A percentile compares a stretch with the other conserved stretches of the same genome.
These are phyloP conservation scores for Pseudogymnoascus sp. DNA, from an alignment of 2,329 filamentous ascomycete species.

Conservation along the genomic window DNA sequence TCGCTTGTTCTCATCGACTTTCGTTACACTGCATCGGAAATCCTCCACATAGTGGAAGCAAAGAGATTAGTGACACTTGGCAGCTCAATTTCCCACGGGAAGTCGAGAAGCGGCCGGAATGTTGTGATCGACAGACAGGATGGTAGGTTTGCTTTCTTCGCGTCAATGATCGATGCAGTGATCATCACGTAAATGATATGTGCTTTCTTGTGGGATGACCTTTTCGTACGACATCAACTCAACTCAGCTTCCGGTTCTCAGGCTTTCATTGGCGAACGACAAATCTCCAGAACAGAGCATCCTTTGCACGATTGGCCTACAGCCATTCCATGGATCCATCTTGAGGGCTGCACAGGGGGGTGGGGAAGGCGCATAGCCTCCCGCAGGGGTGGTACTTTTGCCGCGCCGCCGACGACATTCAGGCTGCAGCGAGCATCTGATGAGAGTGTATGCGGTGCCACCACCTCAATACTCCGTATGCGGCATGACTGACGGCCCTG, in stretches of 20 bases:
- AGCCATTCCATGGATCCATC: not conserved
- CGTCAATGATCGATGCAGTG: not conserved
- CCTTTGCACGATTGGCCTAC: not conserved
- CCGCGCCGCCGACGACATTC: slow-evolving; percentile 7
- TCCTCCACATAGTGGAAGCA: not conserved
- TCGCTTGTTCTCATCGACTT: not conserved
- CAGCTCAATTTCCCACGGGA: not conserved
- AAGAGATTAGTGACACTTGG: slow-evolving; percentile 3
- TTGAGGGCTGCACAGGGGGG: slow-evolving; percentile 3
- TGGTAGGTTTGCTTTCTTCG: not conserved
- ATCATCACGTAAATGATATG: slow-evolving; percentile 1
- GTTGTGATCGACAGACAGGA: not conserved
- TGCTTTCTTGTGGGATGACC: not conserved
- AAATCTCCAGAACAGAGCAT: not conserved
- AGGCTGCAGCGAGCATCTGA: not conserved
- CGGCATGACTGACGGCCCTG: not conserved
- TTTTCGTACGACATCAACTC: not conserved
- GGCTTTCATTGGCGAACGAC: not conserved
- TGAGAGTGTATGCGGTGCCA: not conserved
- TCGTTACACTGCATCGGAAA: slow-evolving; percentile 3
- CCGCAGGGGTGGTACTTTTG: slow-evolving; percentile 3
- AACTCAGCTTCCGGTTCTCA: not conserved
- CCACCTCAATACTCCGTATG: not conserved
- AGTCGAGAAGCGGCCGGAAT: not conserved
- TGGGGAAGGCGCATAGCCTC: not conserved